These are phyloP conservation scores for Collybia mongolica DNA, from an alignment of 768 basidiomycete species.

Conservation along the genomic window DNA sequence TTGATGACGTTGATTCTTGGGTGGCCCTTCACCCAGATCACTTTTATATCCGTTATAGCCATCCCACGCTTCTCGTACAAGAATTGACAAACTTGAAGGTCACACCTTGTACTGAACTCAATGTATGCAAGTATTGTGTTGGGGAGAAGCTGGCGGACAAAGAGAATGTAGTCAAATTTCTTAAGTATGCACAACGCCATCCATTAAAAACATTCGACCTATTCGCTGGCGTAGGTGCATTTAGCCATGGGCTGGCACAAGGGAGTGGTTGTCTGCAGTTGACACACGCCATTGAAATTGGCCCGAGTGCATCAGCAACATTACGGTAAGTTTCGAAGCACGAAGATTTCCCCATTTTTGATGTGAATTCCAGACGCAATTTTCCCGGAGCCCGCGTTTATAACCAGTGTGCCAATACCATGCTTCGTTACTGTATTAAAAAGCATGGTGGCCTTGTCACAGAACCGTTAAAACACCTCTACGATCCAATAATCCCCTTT, in stretches of 20 bases:
- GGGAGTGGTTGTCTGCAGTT: constrained; percentile 53
- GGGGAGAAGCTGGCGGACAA: constrained; percentile 26
- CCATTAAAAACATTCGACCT: constrained; percentile 39
- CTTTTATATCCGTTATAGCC: constrained; percentile 56
- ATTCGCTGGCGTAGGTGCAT: constrained; percentile 60
- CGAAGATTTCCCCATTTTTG: neutral
- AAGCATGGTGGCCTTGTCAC: constrained; percentile 37
- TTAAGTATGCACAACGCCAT: constrained; percentile 18
- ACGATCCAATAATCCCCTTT: constrained; percentile 32
- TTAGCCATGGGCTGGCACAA: constrained; percentile 56
- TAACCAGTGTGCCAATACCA: constrained; percentile 70
- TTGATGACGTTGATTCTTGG: constrained; percentile 40
- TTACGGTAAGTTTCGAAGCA: constrained; percentile 42
- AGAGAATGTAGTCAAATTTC: constrained; percentile 31
- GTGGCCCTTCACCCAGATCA: constrained; percentile 50
- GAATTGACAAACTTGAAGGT: constrained; percentile 35
- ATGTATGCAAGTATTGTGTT: constrained; percentile 48
- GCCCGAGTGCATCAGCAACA: constrained; percentile 73
- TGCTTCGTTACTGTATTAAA: constrained; percentile 60
- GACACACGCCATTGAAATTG: constrained; percentile 68
- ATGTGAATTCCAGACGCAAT: constrained; percentile 41
- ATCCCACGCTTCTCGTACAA: constrained; percentile 37
- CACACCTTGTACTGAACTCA: constrained; percentile 33
- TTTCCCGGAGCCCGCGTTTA: constrained; percentile 51
- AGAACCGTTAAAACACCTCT: constrained; percentile 38